phyloP scores from a whole-genome alignment of 1,139 yeast genomes.

The Candida glucosophila region DNA sequence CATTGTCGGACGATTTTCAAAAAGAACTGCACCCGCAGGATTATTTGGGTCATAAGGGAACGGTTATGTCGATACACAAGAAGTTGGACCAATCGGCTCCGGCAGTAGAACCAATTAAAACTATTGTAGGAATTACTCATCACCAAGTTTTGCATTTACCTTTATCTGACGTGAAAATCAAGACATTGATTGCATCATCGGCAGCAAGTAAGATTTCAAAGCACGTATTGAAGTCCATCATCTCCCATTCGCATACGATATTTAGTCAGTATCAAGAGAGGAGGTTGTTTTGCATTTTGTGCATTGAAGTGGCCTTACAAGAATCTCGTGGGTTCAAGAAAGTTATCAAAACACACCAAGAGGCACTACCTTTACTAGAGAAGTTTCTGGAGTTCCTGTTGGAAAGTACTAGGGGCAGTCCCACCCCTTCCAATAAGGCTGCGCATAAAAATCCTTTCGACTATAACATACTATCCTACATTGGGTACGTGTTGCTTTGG shows the following conservation, averaged over 20 bases:
- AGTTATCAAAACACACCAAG: constrained; percentile 17
- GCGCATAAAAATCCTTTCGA: constrained; percentile 32
- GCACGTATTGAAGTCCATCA: constrained; percentile 20
- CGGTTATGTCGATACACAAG: too few relatives aligned
- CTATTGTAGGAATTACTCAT: constrained; percentile 34
- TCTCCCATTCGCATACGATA: constrained; percentile 17
- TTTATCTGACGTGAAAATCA: constrained; percentile 31
- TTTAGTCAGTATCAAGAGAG: constrained; percentile 19
- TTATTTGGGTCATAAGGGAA: too few relatives aligned
- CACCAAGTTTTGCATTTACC: constrained; percentile 27
- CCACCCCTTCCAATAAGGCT: constrained; percentile 27
- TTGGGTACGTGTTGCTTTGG: constrained; percentile 38
- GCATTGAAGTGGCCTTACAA: constrained; percentile 30
- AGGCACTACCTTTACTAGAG: constrained; percentile 23
- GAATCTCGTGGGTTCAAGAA: constrained; percentile 32
- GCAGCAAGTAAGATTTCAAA: constrained; percentile 24
- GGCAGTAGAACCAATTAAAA: constrained; percentile 26
- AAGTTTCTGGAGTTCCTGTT: constrained; percentile 27
- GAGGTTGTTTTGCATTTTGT: constrained; percentile 21
- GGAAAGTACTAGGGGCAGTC: constrained; percentile 24
- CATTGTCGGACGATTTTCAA: too few relatives aligned
- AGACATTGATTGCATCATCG: constrained; percentile 26
- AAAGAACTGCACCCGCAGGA: too few relatives aligned
- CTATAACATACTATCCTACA: constrained; percentile 29
- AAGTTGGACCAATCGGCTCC: too few relatives aligned